These are phyloP conservation scores for Luffa aegyptiaca DNA, from an alignment of 306 rosid genomes.

Conservation along the genomic window DNA sequence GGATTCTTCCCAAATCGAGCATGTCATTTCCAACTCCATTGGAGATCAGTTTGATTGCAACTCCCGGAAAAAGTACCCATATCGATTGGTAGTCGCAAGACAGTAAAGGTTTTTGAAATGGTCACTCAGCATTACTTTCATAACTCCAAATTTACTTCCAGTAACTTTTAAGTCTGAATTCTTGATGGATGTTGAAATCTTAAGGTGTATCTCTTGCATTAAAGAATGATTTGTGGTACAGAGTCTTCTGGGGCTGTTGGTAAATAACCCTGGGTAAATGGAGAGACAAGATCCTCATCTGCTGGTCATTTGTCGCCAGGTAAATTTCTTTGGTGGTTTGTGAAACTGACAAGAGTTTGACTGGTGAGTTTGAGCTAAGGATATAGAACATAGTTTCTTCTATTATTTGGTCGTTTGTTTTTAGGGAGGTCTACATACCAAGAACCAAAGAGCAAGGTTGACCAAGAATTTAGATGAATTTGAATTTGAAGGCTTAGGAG, in stretches of 20 bases:
- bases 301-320: neutral
- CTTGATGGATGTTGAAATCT: neutral
- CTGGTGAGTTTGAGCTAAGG: neutral
- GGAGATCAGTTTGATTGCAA: neutral
- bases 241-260: neutral
- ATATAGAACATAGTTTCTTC: neutral
- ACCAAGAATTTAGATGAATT: neutral
- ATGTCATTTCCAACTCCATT: neutral
- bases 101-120: neutral
- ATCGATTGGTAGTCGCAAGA: neutral
- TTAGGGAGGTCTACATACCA: neutral
- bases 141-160: neutral
- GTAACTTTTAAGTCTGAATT: neutral
- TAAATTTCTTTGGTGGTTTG: conserved; percentile 1
- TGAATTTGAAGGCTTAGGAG: neutral
- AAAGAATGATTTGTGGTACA: neutral
- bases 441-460: neutral
- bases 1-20: neutral
- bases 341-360: neutral
- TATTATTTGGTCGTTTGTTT: neutral
- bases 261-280: neutral
- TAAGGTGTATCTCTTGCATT: neutral
- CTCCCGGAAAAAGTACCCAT: neutral
- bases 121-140: neutral
- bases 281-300: conserved; percentile 3